Base-by-base conservation (phyloP, 805 yeast genomes). In the Kodamaea sagamina region DNA sequence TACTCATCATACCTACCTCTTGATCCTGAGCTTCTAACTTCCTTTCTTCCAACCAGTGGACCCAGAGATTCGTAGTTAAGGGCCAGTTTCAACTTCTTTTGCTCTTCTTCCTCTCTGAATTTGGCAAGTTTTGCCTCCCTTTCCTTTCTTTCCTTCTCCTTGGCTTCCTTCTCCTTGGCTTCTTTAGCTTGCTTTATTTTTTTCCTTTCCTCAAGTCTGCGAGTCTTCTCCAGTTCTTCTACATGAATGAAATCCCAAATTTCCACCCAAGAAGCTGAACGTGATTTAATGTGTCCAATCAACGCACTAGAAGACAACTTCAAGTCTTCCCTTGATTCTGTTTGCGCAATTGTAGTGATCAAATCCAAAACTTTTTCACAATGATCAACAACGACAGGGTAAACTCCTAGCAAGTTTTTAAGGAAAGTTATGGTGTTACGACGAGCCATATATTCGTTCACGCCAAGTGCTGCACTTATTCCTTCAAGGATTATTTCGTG, bases 351-450 rank as follows among this genome's bases (percentile, higher is more conserved):
- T 1, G 55, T 51, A 22, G 77, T 72, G 25, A 90, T 65, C 8
- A 71, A 61, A 4, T 60, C 64, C 6, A 74, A 61, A 1, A 89
- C 55, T 5, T 55, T 44, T 42, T 77, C 79, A 25, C 89, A 82
- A 44, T 86, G 90, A 21, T 75, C 81, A 40, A 80, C 81, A 10
- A 86, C 76, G 8, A 73, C 66, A 0, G 97, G 96, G 57, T 79
- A 89, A 11, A 76, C 72, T 2, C 75, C 73, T 13, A 83, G 63
- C 34, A 84, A 62, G 50, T 80, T 81, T 57, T 84, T 87, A 68
- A 89, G 67, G 52, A 88, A 79, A 1, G 86, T 84, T 46, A 89
- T 86, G 3, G 88, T 78, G 62, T 89, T 90, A 43, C 89, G 78
- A 41, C 93, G 75, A 2, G 86, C 81, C 79, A 86, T 84, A 59